Evolutionary conservation across 306 rosid species (phyloP), one percentile per base, ranked within the genome.

Genomic region (Prunus mira): DNA sequence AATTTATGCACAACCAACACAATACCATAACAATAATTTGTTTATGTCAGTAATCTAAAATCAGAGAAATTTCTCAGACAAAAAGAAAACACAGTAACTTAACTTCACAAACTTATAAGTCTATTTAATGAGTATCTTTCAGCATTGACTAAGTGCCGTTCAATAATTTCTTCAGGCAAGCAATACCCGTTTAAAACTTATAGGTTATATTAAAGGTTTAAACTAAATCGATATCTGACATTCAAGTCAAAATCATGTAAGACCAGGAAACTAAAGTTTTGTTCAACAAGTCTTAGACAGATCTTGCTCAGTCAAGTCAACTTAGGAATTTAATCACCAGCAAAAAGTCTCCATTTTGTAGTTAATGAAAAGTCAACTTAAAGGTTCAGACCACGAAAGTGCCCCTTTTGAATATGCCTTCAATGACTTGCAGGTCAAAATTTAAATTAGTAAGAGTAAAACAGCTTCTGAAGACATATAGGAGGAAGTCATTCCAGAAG

Each of bases 301-400:
- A 74, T 19, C 54, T 34, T 72, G 71, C 77, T 47, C 14, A 38
- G 78, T 83, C 88, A 52, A 76, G 75, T 72, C 86, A 74, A 81
- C 71, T 14, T 3, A 62, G 76, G 47, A 74, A 51, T 34, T 61
- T 30, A 46, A 47, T 18, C 45, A 7, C 28, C 10, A 12, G 30
- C 9, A 27, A 73, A 22, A 73, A 12, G 65, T 5, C 28, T 14
- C n/a, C 67, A 24, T 11, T 60, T 28, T 46, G 10, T 25, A 7
- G 12, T 28, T 18, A 20, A 2, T 22, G 43, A 43, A 24, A 73
- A 58, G 68, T 43, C 77, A 43, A 72, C 66, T 72, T 56, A 58
- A 41, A 61, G 46, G 60, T 12, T 65, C 25, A 7, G n/a, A 12
- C 28, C 20, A 73, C 27, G 77, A 73, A 73, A 46, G 18, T 0